Conservation (phyloP, 805 yeast species). For the Dipodascus albidus region DNA sequence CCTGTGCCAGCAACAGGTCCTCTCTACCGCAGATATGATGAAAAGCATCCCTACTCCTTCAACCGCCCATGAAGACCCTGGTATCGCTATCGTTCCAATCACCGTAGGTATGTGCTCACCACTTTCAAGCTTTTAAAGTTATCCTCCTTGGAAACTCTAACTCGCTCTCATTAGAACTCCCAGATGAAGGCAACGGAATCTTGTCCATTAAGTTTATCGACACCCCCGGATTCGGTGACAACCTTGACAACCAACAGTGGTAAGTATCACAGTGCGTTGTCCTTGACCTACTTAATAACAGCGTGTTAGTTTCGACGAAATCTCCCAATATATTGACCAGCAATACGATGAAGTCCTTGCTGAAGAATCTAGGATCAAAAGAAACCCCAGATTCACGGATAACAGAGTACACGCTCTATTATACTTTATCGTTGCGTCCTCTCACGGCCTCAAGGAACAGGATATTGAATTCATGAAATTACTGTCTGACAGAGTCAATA, state of each 20-base stretch:
- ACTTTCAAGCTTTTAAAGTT: background rate
- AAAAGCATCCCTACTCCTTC: slow-evolving; percentile 19
- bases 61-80: slow-evolving; percentile 20
- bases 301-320: slow-evolving; percentile 45
- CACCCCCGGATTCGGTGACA: slow-evolving; percentile 77
- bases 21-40: slow-evolving; percentile 25
- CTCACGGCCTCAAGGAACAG: slow-evolving; percentile 62
- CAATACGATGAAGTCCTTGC: slow-evolving; percentile 64
- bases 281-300: background rate
- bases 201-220: slow-evolving; percentile 46
- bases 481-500: slow-evolving; percentile 68
- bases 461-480: slow-evolving; percentile 72
- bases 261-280: background rate
- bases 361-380: slow-evolving; percentile 59
- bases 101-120: slow-evolving; percentile 29
- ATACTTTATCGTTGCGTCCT: slow-evolving; percentile 73
- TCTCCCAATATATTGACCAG: slow-evolving; percentile 65
- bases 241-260: slow-evolving; percentile 47
- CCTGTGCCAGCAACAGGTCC: slow-evolving; percentile 73
- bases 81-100: slow-evolving; percentile 31
- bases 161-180: slow-evolving; percentile 9
- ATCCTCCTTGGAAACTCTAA: background rate
- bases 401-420: slow-evolving; percentile 70
- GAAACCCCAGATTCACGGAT: slow-evolving; percentile 62
- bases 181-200: slow-evolving; percentile 71